Evolutionary conservation across 73 alveolate species (phyloP).

Genomic region (Paramecium sexaurelia): DNA sequence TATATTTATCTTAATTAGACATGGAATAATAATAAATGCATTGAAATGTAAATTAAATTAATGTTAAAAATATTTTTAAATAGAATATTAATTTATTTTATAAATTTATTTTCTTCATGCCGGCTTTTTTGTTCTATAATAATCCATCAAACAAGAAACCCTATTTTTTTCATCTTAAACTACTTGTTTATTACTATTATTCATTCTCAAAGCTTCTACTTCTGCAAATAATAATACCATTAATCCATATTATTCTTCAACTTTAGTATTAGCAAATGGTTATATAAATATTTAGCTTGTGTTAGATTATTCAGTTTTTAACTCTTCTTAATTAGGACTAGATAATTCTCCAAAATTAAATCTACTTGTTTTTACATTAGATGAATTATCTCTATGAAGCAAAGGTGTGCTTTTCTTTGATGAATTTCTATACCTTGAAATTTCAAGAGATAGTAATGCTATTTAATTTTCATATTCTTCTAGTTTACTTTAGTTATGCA

Average conservation of each 20-base stretch:
- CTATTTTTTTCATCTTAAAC: neutral
- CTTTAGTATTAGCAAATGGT: neutral
- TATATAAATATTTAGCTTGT: neutral
- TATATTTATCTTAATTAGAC: no score
- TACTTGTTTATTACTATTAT: neutral
- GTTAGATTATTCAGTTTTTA: neutral
- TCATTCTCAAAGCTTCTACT: neutral
- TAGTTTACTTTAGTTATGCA: neutral
- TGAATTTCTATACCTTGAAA: neutral
- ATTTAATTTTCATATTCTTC: constrained; percentile 19
- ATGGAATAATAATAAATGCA: no score
- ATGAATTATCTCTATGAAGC: neutral
- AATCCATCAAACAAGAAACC: neutral
- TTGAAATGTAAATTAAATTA: no score
- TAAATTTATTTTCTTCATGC: neutral
- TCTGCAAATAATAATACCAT: constrained; percentile 5
- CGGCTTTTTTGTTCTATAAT: neutral
- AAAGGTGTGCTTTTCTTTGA: neutral
- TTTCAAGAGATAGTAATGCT: neutral
- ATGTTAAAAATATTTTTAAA: no score
- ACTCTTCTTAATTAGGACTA: neutral
- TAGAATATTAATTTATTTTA: no score
- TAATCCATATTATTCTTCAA: neutral
- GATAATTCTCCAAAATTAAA: neutral
- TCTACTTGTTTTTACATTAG: neutral